Evolutionary conservation across 2,329 filamentous ascomycete genomes (phyloP).

Genomic region (Rutstroemia sp.): DNA sequence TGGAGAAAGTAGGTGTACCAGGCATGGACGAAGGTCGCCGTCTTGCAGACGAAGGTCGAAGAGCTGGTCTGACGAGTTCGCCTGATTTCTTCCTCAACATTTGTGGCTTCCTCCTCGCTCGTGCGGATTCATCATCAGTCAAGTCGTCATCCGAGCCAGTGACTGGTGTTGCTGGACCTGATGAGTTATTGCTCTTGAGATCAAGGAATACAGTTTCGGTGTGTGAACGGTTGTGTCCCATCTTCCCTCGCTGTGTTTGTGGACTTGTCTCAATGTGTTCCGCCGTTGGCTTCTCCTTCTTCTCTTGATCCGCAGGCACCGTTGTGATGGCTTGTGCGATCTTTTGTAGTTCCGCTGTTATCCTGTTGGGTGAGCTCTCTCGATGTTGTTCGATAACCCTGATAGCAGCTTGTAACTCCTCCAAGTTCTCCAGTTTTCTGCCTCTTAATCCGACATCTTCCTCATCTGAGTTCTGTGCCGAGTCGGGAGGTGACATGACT

Average conservation of each 20-base stretch:
- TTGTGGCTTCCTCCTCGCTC: constrained; percentile 58
- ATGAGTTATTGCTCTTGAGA: constrained; percentile 18
- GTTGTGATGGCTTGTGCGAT: constrained; percentile 26
- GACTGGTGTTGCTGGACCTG: constrained; percentile 41
- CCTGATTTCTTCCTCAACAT: constrained; percentile 98
- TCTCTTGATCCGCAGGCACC: constrained; percentile 30
- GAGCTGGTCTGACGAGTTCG: constrained; percentile 86
- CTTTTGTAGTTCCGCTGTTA: constrained; percentile 16
- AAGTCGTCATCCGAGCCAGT: constrained; percentile 46
- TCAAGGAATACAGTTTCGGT: constrained; percentile 41
- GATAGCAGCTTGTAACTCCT: constrained; percentile 74
- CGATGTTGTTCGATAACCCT: constrained; percentile 66
- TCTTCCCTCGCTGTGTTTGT: constrained; percentile 19
- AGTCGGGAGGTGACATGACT: constrained; percentile 87
- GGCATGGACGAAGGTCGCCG: constrained; percentile 93
- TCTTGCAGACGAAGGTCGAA: constrained; percentile 66
- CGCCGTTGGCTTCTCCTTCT: constrained; percentile 21
- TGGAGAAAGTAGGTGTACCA: constrained; percentile 89
- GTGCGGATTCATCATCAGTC: constrained; percentile 51
- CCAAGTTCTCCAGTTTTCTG: constrained; percentile 25
- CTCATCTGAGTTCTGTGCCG: constrained; percentile 72
- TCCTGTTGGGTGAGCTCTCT: constrained; percentile 44
- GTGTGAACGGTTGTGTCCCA: constrained; percentile 24
- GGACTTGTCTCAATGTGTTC: constrained; percentile 15
- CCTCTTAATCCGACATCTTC: constrained; percentile 44